Base-by-base conservation (phyloP, 805 yeast genomes). In the Lachancea kluyveri region DNA sequence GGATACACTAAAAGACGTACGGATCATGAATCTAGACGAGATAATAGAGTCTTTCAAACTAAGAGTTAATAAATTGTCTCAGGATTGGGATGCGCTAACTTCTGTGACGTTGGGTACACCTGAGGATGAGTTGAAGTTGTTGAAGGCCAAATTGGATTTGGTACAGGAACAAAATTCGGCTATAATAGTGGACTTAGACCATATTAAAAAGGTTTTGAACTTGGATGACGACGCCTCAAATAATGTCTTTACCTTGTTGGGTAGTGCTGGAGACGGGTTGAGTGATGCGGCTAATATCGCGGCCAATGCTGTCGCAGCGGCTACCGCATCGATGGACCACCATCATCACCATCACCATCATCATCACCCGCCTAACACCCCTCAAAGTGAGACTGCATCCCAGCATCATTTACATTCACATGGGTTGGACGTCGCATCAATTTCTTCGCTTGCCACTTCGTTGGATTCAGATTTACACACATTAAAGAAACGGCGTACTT, bases 111-210 rank as follows among this genome's bases (percentile, higher is more conserved):
- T 21, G 21, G 33, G 21, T 23, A 28, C 28, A 30, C 20, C 26
- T 15, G 31, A 27, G 17, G 45, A 39, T 15, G 41, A 35, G 26
- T n/a, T 40, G 21, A 32, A 31, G 30, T 30, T 22, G 11, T 24
- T 46, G 17, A 40, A 46, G 27, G 33, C 28, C 6, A 46, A 39
- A 21, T 21, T 46, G 21, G 41, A 42, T 21, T 22, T 33, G 15
- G 36, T 46, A 9, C 50, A 46, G 26, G 42, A 39, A 15, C 50
- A 42, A 17, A 42, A 46, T 30, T 36, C 45, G 7, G 40, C 37
- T 5, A 43, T 46, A 8, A 38, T 46, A 17, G 34, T 46, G 8
- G 48, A 46, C 21, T 19, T 46, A 17, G 31, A 39, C 12, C 36
- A 33, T 14, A 36, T 46, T 17, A 43, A 43, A 30, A 36, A 23